Percentiles rank a stretch among this genome's conserved stretches.
These are phyloP conservation scores for Lepidopterella palustris DNA, from an alignment of 495 filamentous ascomycete genomes.

Conservation along the genomic window DNA sequence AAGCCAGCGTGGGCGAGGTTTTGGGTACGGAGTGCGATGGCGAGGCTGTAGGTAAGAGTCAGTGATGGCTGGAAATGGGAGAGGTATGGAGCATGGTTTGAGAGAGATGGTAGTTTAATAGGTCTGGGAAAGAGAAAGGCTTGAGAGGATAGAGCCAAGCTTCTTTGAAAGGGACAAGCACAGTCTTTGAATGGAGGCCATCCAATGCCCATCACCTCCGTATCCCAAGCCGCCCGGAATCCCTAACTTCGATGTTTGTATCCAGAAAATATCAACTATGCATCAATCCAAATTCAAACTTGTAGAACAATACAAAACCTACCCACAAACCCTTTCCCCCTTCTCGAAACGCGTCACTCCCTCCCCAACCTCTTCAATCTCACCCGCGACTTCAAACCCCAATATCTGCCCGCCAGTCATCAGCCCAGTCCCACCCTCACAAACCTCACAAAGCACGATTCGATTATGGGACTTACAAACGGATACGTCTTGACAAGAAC, in stretches of 20 bases:
- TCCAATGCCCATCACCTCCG: too few relatives aligned
- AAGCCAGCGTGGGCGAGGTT: slow-evolving; percentile 13
- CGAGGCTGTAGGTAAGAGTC: neutral
- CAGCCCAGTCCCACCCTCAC: neutral
- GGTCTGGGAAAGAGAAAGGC: too few relatives aligned
- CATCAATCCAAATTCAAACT: too few relatives aligned
- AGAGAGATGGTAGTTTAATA: neutral
- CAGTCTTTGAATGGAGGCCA: too few relatives aligned
- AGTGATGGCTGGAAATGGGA: neutral
- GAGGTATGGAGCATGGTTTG: neutral
- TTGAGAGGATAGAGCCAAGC: too few relatives aligned
- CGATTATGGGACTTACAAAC: slow-evolving; percentile 1
- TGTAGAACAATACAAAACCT: slow-evolving; percentile 1
- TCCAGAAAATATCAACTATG: too few relatives aligned
- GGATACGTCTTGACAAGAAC: slow-evolving; percentile 3
- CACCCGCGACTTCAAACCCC: slow-evolving; percentile 32
- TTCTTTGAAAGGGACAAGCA: too few relatives aligned
- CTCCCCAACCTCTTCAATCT: slow-evolving; percentile 29
- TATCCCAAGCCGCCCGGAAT: too few relatives aligned
- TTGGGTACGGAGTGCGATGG: neutral
- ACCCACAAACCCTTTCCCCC: slow-evolving; percentile 32
- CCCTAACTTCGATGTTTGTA: too few relatives aligned
- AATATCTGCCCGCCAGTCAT: slow-evolving; percentile 16
- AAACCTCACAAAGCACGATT: neutral
- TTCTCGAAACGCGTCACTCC: slow-evolving; percentile 26